Conservation (phyloP, 139 green algal genomes). For the Chlamydomonas incerta region DNA sequence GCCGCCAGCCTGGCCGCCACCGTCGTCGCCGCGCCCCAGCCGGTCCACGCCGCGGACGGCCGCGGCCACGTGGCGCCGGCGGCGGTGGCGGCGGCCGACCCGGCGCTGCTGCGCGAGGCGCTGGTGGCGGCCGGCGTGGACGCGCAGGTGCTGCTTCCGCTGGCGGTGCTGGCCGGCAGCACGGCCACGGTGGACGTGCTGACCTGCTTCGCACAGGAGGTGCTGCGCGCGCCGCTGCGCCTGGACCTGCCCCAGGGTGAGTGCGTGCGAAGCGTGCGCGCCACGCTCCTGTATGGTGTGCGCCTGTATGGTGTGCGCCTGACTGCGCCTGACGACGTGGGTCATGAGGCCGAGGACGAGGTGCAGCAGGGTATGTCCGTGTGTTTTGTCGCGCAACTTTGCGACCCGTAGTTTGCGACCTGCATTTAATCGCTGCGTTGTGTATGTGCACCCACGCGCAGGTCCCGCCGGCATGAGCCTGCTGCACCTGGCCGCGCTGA, state of each 20-base stretch:
- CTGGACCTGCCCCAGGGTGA: constrained; percentile 33
- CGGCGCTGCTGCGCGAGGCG: not conserved
- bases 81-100: not conserved
- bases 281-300: too few species aligned
- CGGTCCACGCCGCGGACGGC: not conserved
- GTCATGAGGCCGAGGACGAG: too few species aligned
- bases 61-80: not conserved
- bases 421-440: too few species aligned
- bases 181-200: not conserved
- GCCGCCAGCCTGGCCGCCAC: not conserved
- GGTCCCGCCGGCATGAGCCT: constrained; percentile 27
- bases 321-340: too few species aligned
- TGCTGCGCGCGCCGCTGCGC: not conserved
- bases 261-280: too few species aligned
- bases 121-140: not conserved
- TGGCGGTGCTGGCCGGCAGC: constrained; percentile 34
- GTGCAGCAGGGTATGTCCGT: too few species aligned
- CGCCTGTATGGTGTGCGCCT: too few species aligned
- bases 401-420: too few species aligned
- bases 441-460: not conserved
- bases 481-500: constrained; percentile 28
- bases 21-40: not conserved
- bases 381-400: too few species aligned
- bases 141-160: constrained; percentile 15
- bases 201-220: not conserved